phyloP scores from a whole-genome alignment of 257 asterid species.

The Lycium ferocissimum region DNA sequence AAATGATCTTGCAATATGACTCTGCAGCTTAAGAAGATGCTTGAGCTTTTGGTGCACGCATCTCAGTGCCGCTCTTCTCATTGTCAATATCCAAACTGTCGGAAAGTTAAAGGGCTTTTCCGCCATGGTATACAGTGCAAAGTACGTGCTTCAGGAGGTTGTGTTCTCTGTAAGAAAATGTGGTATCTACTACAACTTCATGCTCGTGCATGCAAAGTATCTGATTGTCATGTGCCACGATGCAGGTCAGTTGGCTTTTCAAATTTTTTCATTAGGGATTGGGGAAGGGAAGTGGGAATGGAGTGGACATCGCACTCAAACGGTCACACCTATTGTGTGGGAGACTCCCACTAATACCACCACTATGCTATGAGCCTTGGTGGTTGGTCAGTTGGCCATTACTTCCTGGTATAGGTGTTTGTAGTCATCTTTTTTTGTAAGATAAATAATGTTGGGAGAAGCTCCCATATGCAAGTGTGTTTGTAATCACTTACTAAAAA shows the following conservation, averaged over 20 bases:
- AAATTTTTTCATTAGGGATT: neutral
- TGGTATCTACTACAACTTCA: constrained; percentile 99
- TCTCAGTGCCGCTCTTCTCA: constrained; percentile 50
- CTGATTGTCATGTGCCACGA: constrained; percentile 91
- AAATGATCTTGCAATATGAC: constrained; percentile 33
- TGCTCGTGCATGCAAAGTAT: constrained; percentile 96
- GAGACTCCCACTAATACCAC: constrained; percentile 6
- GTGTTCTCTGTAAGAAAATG: constrained; percentile 92
- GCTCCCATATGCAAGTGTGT: neutral
- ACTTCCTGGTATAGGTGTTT: neutral
- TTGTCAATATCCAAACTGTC: constrained; percentile 90
- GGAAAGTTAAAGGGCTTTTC: constrained; percentile 97
- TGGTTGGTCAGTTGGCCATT: constrained; percentile 65
- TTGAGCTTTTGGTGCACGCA: constrained; percentile 73
- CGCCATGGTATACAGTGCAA: constrained; percentile 89
- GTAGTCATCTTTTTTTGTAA: neutral
- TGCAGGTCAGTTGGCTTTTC: constrained; percentile 74
- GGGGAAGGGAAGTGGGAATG: constrained; percentile 15
- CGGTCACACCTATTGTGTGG: neutral
- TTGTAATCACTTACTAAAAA: neutral
- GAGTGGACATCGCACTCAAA: neutral
- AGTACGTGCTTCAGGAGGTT: constrained; percentile 91
- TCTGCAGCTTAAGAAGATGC: constrained; percentile 89
- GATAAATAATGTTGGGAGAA: neutral
- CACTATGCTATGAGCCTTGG: neutral